Evolutionary conservation across 2,329 filamentous ascomycete species (phyloP), one percentile per base, ranked within the genome.

Genomic region (Colletotrichum horii): DNA sequence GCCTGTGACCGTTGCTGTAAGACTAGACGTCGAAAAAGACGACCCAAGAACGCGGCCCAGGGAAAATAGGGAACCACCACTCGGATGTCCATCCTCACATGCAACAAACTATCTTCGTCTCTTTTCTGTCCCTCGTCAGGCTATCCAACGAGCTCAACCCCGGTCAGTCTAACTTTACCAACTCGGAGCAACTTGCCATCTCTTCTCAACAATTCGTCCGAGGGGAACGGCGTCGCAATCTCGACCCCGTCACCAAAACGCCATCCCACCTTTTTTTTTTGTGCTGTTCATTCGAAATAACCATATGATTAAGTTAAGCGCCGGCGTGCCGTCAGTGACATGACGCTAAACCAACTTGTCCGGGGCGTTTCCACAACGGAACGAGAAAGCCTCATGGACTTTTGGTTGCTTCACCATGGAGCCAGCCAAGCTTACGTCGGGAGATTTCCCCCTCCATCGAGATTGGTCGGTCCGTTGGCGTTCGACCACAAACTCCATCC

Each of bases 301-400:
- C 70, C 64, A 56, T 65, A 66, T 66, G 22, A 36, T 69, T 64
- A 30, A 69, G 58, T 73, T 76, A 76, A 74, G 74, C 70, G 74
- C 74, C 74, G 26, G 70, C 43, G 26, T 36, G 28, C 34, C 58
- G 48, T 55, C 36, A 65, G 32, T 66, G 60, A 60, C 64, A 75
- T 65, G 73, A 60, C 64, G 64, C 73, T 72, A 75, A 61, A 38
- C 56, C 28, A 36, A 22, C 30, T 30, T 24, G 14, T 58, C 52
- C 48, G 26, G 65, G 48, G 56, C 55, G 68, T 55, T 52, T 34
- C 8, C 61, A 36, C 11, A 62, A 26, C 43, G 30, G 38, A 58
- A 55, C 60, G 61, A 67, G 38, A 36, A 58, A 62, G 34, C 67
- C 26, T 43, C 6, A 28, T 22, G 36, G 34, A 30, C 19, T 32